phyloP scores from a whole-genome alignment of 1,139 yeast species.

The Debaryomycetaceae sp. region DNA sequence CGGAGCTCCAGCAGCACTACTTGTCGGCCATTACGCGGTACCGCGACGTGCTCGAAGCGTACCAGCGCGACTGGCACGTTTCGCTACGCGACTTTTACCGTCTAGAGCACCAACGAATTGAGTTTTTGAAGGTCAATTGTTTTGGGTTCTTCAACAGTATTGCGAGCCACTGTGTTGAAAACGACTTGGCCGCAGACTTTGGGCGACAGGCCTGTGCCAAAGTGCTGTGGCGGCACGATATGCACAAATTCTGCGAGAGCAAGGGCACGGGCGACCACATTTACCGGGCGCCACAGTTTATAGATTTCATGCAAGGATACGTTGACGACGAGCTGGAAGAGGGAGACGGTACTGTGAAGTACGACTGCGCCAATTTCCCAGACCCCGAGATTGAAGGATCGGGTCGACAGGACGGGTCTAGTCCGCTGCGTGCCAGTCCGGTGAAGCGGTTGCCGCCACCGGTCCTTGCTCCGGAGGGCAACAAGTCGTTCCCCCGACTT shows the following conservation, averaged over 20 bases:
- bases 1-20: constrained; percentile 44
- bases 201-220: constrained; percentile 60
- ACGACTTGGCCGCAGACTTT: constrained; percentile 65
- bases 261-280: constrained; percentile 62
- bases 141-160: constrained; percentile 77
- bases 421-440: too few relatives aligned
- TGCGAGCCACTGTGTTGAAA: constrained; percentile 68
- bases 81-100: constrained; percentile 62
- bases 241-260: constrained; percentile 41
- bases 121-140: constrained; percentile 61
- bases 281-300: constrained; percentile 39
- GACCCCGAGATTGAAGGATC: not conserved
- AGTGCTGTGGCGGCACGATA: constrained; percentile 54
- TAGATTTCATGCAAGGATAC: constrained; percentile 30
- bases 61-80: constrained; percentile 72
- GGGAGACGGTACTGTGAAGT: constrained; percentile 19
- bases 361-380: not conserved
- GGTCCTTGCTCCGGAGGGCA: not conserved
- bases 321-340: constrained; percentile 15
- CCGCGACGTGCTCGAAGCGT: constrained; percentile 58
- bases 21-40: constrained; percentile 47
- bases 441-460: not conserved
- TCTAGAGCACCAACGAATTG: constrained; percentile 70
- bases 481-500: not conserved
- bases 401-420: too few relatives aligned